A percentile compares a stretch with the other conserved stretches of the same genome.
These are phyloP conservation scores for Kwoniella shivajii DNA, from an alignment of 1,284 basidiomycete genomes.

Conservation along the genomic window DNA sequence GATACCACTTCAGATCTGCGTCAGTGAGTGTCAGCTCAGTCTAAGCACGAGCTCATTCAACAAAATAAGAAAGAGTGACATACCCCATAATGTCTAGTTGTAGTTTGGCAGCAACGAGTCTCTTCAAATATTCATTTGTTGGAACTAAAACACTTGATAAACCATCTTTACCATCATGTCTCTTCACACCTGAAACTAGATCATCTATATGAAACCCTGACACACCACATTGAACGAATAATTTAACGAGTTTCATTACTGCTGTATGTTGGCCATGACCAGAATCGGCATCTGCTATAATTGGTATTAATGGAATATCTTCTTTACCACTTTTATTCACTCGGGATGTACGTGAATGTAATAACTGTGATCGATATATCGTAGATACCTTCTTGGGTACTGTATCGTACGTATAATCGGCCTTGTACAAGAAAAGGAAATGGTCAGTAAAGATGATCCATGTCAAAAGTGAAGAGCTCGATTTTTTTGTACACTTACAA, in stretches of 20 bases:
- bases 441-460: not conserved
- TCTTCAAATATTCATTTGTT: constrained; percentile 15
- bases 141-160: constrained; percentile 21
- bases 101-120: constrained; percentile 19
- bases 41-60: not conserved
- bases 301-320: constrained; percentile 14
- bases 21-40: not conserved
- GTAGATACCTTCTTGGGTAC: constrained; percentile 20
- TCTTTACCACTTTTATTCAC: constrained; percentile 4
- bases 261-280: constrained; percentile 58
- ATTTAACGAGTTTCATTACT: constrained; percentile 57
- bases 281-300: constrained; percentile 33
- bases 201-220: constrained; percentile 28
- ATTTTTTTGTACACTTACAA: too few relatives aligned
- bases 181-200: constrained; percentile 8
- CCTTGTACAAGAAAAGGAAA: not conserved
- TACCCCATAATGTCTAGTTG: constrained; percentile 29
- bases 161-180: constrained; percentile 12
- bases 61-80: not conserved
- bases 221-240: constrained; percentile 22
- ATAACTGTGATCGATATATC: constrained; percentile 21
- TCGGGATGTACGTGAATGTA: constrained; percentile 14
- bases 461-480: not conserved
- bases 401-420: constrained; percentile 19
- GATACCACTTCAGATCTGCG: constrained; percentile 74